phyloP scores from a whole-genome alignment of 192 early-diverging fungal genomes.

The Powellomyces hirtus region DNA sequence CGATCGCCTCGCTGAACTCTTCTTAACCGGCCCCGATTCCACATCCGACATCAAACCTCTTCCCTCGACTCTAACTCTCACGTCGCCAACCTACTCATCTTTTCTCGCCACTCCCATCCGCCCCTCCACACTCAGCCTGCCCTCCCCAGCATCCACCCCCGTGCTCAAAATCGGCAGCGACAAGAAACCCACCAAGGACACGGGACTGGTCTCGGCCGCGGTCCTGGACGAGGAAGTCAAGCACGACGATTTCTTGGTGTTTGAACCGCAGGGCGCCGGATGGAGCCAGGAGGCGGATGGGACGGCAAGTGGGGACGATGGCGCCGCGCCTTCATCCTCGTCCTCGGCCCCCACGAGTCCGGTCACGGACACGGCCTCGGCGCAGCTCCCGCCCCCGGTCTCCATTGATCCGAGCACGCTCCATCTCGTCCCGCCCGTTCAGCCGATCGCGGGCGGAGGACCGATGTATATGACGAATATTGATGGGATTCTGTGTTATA shows the following conservation, averaged over 20 bases:
- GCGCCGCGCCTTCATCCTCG: not conserved
- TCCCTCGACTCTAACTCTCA: not conserved
- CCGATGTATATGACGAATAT: conserved; percentile 22
- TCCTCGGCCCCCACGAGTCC: not conserved
- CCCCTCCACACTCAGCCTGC: conserved; percentile 10
- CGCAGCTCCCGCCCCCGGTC: conserved; percentile 10
- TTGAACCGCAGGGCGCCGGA: not conserved
- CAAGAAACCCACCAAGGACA: not conserved
- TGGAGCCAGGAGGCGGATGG: not conserved
- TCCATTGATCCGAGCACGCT: conserved; percentile 14
- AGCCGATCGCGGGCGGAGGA: conserved; percentile 3
- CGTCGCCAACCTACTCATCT: not conserved
- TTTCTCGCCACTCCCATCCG: conserved; percentile 7
- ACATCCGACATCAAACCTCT: not conserved
- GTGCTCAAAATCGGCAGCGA: not conserved
- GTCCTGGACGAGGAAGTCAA: conserved; percentile 9
- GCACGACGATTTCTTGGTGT: conserved; percentile 21
- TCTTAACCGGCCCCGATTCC: not conserved
- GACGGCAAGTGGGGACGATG: conserved; percentile 4
- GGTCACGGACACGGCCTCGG: not conserved
- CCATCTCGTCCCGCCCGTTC: conserved; percentile 8
- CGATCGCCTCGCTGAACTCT: conserved; percentile 1
- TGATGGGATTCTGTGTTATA: conserved; percentile 20
- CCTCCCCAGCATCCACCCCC: not conserved
- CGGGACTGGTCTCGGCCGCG: conserved; percentile 2